Evolutionary conservation across 2,329 filamentous ascomycete species (phyloP).

Genomic region (Diatrype stigma): DNA sequence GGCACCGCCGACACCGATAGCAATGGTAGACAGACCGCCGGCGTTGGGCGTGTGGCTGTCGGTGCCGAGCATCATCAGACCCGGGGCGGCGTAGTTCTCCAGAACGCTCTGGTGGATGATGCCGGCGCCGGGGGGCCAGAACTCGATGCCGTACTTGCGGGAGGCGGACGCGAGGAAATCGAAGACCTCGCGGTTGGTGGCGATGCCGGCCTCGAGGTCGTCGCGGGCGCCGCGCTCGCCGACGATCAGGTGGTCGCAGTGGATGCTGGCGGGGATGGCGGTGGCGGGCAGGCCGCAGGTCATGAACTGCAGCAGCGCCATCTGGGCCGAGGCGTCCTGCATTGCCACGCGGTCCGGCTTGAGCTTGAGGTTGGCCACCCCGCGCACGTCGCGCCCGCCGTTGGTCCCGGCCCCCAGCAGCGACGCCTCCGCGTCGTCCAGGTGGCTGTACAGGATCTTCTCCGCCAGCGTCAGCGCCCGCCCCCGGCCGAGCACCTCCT

Average conservation of each 20-base stretch:
- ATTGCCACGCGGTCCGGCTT: conserved; percentile 97
- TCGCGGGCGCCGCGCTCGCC: conserved; percentile 84
- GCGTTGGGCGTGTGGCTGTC: conserved; percentile 97
- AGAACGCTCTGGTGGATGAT: conserved; percentile 98
- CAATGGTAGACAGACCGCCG: conserved; percentile 88
- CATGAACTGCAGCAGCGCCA: conserved; percentile 99
- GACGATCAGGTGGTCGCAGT: conserved; percentile 99
- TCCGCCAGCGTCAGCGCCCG: conserved; percentile 79
- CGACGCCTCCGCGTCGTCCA: conserved; percentile 85
- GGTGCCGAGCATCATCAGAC: conserved; percentile 97
- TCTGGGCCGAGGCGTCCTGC: conserved; percentile 98
- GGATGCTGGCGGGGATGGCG: conserved; percentile 92
- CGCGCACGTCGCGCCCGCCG: conserved; percentile 79
- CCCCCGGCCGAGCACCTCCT: conserved; percentile 47
- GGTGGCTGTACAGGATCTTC: conserved; percentile 96
- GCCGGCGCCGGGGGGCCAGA: conserved; percentile 89
- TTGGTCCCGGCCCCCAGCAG: conserved; percentile 70
- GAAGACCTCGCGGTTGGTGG: conserved; percentile 94
- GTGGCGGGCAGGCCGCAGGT: conserved; percentile 84
- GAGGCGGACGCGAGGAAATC: conserved; percentile 92
- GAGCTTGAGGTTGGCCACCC: conserved; percentile 88
- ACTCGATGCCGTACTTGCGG: conserved; percentile 89
- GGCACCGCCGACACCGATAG: conserved; percentile 94
- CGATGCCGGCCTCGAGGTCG: conserved; percentile 80
- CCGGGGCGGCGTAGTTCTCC: conserved; percentile 96